Evolutionary conservation across 768 basidiomycete species (phyloP).

Genomic region (Candolleomyces eurysporus): DNA sequence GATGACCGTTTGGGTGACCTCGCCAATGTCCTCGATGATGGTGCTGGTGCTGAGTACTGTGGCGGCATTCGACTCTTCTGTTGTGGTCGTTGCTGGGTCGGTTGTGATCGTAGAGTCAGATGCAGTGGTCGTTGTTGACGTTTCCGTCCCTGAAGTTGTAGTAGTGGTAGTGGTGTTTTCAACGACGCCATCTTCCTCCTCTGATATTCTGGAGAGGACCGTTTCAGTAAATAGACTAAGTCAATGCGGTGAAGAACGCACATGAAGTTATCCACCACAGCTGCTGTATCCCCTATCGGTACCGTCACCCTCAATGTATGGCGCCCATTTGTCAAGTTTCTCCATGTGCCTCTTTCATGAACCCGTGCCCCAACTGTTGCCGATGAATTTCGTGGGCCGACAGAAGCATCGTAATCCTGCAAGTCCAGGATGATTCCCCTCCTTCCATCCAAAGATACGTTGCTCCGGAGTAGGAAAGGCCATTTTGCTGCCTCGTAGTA

Average conservation of each 20-base stretch:
- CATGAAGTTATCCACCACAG: constrained; percentile 1
- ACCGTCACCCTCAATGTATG: neutral
- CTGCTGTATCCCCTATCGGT: neutral
- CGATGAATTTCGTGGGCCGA: neutral
- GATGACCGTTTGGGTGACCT: neutral
- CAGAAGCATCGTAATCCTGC: neutral
- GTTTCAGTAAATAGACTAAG: neutral
- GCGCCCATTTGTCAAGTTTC: neutral
- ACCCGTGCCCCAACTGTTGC: neutral
- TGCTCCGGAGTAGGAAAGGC: constrained; percentile 1
- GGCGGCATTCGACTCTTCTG: neutral
- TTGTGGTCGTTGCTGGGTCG: neutral
- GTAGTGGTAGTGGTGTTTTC: neutral
- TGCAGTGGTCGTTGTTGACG: neutral
- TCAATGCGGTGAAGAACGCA: neutral
- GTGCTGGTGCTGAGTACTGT: neutral
- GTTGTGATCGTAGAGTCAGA: neutral
- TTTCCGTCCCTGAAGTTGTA: neutral
- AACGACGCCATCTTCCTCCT: neutral
- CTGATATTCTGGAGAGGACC: neutral
- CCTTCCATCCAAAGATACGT: neutral
- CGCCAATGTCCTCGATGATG: constrained; percentile 1
- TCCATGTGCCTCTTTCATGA: neutral
- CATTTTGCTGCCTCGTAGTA: neutral
- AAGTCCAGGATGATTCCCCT: neutral